These are phyloP conservation scores for Colletotrichum sidae DNA, from an alignment of 2,329 filamentous ascomycete genomes.

Conservation along the genomic window DNA sequence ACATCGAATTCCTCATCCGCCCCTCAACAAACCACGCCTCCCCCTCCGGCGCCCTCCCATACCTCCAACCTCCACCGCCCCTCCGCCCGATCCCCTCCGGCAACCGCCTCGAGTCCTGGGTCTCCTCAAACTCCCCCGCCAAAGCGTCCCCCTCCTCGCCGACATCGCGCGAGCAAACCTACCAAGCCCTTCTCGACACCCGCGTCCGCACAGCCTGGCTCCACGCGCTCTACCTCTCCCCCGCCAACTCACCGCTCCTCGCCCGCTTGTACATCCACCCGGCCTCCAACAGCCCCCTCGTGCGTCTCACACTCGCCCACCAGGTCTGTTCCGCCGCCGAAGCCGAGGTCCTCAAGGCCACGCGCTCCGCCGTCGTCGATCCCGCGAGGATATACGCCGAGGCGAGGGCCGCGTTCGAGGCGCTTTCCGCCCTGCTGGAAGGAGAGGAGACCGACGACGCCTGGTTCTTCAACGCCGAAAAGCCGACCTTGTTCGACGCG, in stretches of 20 bases:
- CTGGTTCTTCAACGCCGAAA: conserved; percentile 63
- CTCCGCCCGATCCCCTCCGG: conserved; percentile 66
- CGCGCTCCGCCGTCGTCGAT: conserved; percentile 51
- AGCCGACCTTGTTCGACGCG: conserved; percentile 85
- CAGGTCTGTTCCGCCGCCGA: conserved; percentile 80
- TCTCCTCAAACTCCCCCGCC: conserved; percentile 59
- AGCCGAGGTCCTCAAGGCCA: conserved; percentile 76
- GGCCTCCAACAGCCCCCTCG: conserved; percentile 68
- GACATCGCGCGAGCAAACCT: conserved; percentile 70
- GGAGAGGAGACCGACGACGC: conserved; percentile 40
- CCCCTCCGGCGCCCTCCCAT: conserved; percentile 88
- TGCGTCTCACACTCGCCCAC: conserved; percentile 71
- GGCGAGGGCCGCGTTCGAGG: conserved; percentile 58
- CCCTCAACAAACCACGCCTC: conserved; percentile 94
- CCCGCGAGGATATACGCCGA: conserved; percentile 53
- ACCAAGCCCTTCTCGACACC: conserved; percentile 80
- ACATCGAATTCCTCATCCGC: conserved; percentile 73
- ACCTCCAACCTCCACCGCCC: conserved; percentile 72
- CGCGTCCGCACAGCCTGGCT: conserved; percentile 90
- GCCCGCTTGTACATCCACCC: conserved; percentile 77
- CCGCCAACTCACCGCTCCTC: conserved; percentile 75
- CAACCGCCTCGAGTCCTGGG: conserved; percentile 76
- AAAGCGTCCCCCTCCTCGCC: conserved; percentile 28
- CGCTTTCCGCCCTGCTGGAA: conserved; percentile 57
- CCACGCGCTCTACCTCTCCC: conserved; percentile 82